A percentile compares a stretch with the other conserved stretches of the same genome.
phyloP scores from a whole-genome alignment of 2,329 filamentous ascomycete genomes.

The Aspergillus hiratsukae region DNA sequence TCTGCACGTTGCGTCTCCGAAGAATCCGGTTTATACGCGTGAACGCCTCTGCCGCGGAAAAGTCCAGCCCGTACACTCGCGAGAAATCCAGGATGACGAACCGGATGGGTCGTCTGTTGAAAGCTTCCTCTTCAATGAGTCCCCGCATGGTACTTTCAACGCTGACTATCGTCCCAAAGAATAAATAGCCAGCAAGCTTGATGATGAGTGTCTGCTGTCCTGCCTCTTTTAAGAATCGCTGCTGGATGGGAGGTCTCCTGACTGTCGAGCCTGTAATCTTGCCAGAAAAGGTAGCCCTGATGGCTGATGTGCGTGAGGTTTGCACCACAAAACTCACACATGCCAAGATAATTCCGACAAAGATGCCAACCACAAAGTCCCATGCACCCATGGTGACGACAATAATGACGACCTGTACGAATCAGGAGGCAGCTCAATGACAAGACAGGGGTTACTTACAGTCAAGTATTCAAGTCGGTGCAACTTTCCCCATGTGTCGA shows the following conservation, averaged over 20 bases:
- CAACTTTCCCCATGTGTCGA: constrained; percentile 82
- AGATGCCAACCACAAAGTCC: constrained; percentile 93
- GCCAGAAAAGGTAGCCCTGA: constrained; percentile 85
- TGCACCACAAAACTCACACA: constrained; percentile 90
- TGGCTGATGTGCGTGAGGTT: constrained; percentile 81
- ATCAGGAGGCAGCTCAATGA: not conserved
- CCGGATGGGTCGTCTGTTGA: constrained; percentile 72
- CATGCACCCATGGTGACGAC: constrained; percentile 94
- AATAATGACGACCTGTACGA: constrained; percentile 66
- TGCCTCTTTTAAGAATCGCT: constrained; percentile 78
- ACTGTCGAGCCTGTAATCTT: constrained; percentile 89
- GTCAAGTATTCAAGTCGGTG: constrained; percentile 85
- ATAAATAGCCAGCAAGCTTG: constrained; percentile 91
- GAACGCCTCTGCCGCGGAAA: constrained; percentile 93
- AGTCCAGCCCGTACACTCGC: constrained; percentile 89
- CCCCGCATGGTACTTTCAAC: constrained; percentile 84
- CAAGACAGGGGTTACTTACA: constrained; percentile 41
- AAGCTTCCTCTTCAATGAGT: constrained; percentile 77
- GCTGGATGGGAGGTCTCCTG: constrained; percentile 81
- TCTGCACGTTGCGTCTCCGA: constrained; percentile 68
- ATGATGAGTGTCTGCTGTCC: constrained; percentile 85
- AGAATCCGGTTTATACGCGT: constrained; percentile 85
- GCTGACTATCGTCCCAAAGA: constrained; percentile 95
- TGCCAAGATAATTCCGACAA: constrained; percentile 84
- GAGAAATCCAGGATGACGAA: constrained; percentile 86